Percentiles rank a stretch among this genome's conserved stretches.
Conservation (phyloP, 2,329 filamentous ascomycete species). For the Cladobotryum protrusum region DNA sequence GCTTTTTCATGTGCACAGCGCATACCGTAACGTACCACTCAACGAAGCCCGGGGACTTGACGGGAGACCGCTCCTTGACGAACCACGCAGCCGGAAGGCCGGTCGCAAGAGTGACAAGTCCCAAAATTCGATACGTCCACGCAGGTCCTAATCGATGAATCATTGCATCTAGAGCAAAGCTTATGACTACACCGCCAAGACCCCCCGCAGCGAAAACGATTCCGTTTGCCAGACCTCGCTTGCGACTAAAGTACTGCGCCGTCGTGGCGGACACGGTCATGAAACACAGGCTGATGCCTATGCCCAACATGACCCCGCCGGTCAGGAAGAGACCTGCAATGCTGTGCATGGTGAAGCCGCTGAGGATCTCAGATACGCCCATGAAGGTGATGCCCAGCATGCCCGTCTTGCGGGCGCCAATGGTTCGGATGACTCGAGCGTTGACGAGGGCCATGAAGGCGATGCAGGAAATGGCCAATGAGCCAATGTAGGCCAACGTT, state of each 20-base stretch:
- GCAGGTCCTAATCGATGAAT: conserved; percentile 33
- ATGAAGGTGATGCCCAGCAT: conserved; percentile 45
- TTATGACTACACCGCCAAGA: conserved; percentile 42
- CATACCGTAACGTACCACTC: conserved; percentile 1
- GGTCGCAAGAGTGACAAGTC: conserved; percentile 42
- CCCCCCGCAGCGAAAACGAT: conserved; percentile 44
- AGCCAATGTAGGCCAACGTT: conserved; percentile 54
- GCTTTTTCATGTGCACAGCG: neutral
- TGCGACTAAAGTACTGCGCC: conserved; percentile 45
- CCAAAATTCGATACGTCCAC: conserved; percentile 46
- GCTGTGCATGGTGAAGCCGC: conserved; percentile 19
- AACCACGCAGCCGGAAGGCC: conserved; percentile 47
- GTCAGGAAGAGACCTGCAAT: conserved; percentile 24
- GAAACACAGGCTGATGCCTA: conserved; percentile 20
- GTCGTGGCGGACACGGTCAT: conserved; percentile 37
- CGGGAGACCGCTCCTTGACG: conserved; percentile 38
- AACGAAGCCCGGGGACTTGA: conserved; percentile 35
- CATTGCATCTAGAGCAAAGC: conserved; percentile 38
- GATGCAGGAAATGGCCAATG: conserved; percentile 41
- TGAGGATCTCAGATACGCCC: conserved; percentile 37
- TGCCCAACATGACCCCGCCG: conserved; percentile 17
- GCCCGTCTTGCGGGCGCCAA: conserved; percentile 42
- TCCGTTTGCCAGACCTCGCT: conserved; percentile 45
- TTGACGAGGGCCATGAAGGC: conserved; percentile 47
- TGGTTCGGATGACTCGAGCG: conserved; percentile 39